phyloP scores from a whole-genome alignment of 805 yeast genomes.

The Candida gorgasii region DNA sequence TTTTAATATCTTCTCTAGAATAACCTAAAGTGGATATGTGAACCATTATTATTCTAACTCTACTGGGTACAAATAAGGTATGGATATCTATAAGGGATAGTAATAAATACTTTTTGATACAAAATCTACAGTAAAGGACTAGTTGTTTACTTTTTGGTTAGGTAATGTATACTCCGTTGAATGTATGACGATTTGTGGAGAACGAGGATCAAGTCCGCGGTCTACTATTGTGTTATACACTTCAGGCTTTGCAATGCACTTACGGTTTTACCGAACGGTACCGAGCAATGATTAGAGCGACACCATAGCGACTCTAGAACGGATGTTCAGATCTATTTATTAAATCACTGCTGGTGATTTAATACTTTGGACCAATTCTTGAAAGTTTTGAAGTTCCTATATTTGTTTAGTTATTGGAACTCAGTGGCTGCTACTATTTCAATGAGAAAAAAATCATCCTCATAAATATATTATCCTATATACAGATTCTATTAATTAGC shows the following conservation, averaged over 20 bases:
- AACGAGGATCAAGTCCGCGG: conserved; percentile 7
- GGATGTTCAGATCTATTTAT: no score
- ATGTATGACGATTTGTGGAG: conserved; percentile 5
- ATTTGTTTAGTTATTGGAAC: no score
- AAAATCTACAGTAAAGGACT: not conserved
- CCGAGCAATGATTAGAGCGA: no score
- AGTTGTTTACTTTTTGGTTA: not conserved
- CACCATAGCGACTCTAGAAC: no score
- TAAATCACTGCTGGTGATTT: no score
- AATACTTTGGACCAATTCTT: no score
- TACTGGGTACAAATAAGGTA: not conserved
- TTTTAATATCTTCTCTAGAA: conserved; percentile 34
- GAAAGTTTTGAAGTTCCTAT: no score
- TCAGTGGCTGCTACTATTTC: no score
- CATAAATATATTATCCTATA: no score
- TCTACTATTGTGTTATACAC: not conserved
- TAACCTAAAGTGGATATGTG: conserved; percentile 35
- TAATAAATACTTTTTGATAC: not conserved
- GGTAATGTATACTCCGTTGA: not conserved
- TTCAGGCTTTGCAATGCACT: not conserved
- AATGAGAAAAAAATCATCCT: no score
- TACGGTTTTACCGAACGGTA: no score
- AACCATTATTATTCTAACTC: conserved; percentile 32
- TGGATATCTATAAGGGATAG: not conserved
- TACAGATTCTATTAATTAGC: no score